Conservation (phyloP, 257 asterid species). For the Haberlea rhodopensis region DNA sequence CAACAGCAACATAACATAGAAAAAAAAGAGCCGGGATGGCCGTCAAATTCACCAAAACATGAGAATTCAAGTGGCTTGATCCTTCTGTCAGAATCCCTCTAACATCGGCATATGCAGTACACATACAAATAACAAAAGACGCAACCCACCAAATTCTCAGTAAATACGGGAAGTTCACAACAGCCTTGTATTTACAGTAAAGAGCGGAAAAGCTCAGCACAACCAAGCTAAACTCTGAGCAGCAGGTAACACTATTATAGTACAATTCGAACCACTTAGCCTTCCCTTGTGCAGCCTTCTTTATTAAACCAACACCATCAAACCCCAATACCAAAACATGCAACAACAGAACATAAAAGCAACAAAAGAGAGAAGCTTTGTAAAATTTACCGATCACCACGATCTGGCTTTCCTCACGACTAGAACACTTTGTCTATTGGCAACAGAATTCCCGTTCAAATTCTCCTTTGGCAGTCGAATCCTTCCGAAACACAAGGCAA, state of each 20-base stretch:
- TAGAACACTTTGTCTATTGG: constrained; percentile 25
- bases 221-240: constrained; percentile 65
- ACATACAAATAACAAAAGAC: constrained; percentile 56
- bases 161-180: constrained; percentile 53
- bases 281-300: constrained; percentile 38
- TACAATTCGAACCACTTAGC: constrained; percentile 41
- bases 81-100: constrained; percentile 56
- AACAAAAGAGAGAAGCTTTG: constrained; percentile 54
- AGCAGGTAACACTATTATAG: constrained; percentile 51
- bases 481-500: constrained; percentile 56
- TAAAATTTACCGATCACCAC: constrained; percentile 52
- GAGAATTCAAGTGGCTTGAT: constrained; percentile 54
- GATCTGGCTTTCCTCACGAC: constrained; percentile 50
- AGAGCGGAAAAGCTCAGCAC: constrained; percentile 66
- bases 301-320: constrained; percentile 51
- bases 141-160: constrained; percentile 83
- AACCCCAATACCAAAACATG: constrained; percentile 60
- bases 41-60: constrained; percentile 62
- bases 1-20: constrained; percentile 64
- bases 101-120: constrained; percentile 57
- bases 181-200: constrained; percentile 48
- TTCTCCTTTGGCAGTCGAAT: constrained; percentile 51
- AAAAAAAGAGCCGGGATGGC: constrained; percentile 66
- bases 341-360: constrained; percentile 66
- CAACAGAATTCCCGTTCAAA: constrained; percentile 32